phyloP scores from a whole-genome alignment of 2,329 filamentous ascomycete species.

The Parastagonospora avenae region DNA sequence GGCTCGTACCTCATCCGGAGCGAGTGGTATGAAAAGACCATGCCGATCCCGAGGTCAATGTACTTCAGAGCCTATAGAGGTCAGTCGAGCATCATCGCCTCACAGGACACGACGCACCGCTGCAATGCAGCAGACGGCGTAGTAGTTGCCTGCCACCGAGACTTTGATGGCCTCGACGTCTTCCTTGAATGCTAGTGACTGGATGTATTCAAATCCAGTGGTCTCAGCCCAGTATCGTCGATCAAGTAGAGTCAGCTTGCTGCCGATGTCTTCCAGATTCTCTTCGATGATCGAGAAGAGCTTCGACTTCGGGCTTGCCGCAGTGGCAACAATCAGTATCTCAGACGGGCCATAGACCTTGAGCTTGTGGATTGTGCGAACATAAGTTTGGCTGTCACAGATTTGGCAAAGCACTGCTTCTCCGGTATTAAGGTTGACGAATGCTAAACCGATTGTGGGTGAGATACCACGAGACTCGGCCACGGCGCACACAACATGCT shows the following conservation, averaged over 20 bases:
- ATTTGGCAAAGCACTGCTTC: conserved; percentile 89
- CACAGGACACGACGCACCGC: conserved; percentile 70
- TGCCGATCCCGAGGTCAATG: conserved; percentile 70
- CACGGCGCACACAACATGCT: conserved; percentile 85
- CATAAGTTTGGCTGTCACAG: conserved; percentile 90
- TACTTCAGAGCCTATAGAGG: conserved; percentile 73
- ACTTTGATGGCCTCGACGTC: conserved; percentile 83
- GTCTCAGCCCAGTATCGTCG: conserved; percentile 84
- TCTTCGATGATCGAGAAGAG: conserved; percentile 76
- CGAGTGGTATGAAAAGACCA: conserved; percentile 77
- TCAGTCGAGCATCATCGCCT: conserved; percentile 5
- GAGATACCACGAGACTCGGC: conserved; percentile 86
- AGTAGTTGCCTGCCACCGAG: conserved; percentile 81
- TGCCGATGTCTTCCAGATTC: conserved; percentile 65
- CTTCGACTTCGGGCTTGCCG: conserved; percentile 73
- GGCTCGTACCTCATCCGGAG: conserved; percentile 86
- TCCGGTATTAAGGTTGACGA: conserved; percentile 83
- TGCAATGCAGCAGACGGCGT: conserved; percentile 81
- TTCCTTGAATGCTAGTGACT: conserved; percentile 76
- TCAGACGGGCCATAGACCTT: conserved; percentile 78
- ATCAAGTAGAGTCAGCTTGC: conserved; percentile 67
- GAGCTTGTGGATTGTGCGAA: conserved; percentile 85
- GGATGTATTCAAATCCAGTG: conserved; percentile 76
- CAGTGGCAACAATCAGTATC: conserved; percentile 76
- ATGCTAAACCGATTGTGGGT: conserved; percentile 82